Percentiles rank a stretch among this genome's conserved stretches.
These are phyloP conservation scores for Astrothelium macrocarpum DNA, from an alignment of 495 filamentous ascomycete species.

Conservation along the genomic window DNA sequence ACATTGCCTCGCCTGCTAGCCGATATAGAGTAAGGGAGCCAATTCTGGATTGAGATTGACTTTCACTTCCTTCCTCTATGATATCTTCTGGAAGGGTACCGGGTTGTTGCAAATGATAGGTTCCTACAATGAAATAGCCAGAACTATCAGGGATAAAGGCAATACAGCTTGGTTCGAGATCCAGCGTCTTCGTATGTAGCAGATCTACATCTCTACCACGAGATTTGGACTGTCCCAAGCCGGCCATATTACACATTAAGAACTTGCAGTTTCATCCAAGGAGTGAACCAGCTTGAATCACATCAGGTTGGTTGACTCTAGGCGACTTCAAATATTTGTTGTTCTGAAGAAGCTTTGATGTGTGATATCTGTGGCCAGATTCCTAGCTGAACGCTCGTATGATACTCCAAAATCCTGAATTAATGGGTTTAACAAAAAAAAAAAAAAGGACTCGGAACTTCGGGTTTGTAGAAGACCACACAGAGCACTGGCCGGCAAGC, in stretches of 20 bases:
- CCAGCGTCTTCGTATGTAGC: conserved; percentile 33
- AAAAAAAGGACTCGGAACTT: no score
- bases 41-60: conserved; percentile 47
- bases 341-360: no score
- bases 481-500: no score
- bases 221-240: not conserved
- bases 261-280: no score
- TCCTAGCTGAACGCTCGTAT: no score
- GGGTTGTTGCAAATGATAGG: conserved; percentile 53
- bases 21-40: conserved; percentile 63
- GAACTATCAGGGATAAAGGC: conserved; percentile 62
- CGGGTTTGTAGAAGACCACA: no score
- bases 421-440: no score
- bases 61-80: conserved; percentile 10
- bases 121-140: conserved; percentile 70
- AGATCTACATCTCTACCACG: not conserved
- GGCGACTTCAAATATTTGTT: no score
- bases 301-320: no score
- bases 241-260: not conserved
- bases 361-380: no score
- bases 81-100: not conserved
- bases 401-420: no score
- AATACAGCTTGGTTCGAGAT: conserved; percentile 71
- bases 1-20: conserved; percentile 17
- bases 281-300: no score